Evolutionary conservation across 306 rosid species (phyloP).

Genomic region (Vigna nakashimae): DNA sequence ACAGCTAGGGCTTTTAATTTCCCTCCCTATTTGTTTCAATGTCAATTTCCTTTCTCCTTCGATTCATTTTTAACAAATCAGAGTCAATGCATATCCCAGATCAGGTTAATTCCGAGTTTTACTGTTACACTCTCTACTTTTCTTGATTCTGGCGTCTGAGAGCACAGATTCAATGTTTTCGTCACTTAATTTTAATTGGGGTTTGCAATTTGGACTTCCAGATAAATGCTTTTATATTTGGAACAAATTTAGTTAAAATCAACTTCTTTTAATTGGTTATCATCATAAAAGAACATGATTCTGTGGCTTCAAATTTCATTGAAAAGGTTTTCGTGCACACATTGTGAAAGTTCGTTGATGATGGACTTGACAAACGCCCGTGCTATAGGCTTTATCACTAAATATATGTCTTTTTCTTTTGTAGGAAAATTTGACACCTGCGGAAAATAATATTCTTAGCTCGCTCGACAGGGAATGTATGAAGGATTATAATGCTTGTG

Average conservation of each 20-base stretch:
- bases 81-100: background rate
- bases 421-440: conserved; percentile 29
- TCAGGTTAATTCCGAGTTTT: background rate
- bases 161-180: background rate
- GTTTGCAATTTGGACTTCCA: background rate
- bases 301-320: conserved; percentile 6
- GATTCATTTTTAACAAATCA: conserved; percentile 1
- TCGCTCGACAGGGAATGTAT: too few species aligned
- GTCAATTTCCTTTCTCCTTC: background rate
- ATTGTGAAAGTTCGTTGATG: conserved; percentile 27
- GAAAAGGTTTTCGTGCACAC: background rate
- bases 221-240: background rate
- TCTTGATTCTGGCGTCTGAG: background rate
- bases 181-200: background rate
- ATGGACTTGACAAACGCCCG: background rate
- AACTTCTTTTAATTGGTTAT: background rate
- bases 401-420: background rate
- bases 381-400: conserved; percentile 26
- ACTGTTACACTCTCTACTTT: too few species aligned
- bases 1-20: background rate
- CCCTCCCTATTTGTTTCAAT: background rate
- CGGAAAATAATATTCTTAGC: too few species aligned
- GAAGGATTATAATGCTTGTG: conserved; percentile 38
- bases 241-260: too few species aligned
- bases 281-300: background rate